These are phyloP conservation scores for Aspergillus sclerotiicarbonarius DNA, from an alignment of 495 filamentous ascomycete species.

Conservation along the genomic window DNA sequence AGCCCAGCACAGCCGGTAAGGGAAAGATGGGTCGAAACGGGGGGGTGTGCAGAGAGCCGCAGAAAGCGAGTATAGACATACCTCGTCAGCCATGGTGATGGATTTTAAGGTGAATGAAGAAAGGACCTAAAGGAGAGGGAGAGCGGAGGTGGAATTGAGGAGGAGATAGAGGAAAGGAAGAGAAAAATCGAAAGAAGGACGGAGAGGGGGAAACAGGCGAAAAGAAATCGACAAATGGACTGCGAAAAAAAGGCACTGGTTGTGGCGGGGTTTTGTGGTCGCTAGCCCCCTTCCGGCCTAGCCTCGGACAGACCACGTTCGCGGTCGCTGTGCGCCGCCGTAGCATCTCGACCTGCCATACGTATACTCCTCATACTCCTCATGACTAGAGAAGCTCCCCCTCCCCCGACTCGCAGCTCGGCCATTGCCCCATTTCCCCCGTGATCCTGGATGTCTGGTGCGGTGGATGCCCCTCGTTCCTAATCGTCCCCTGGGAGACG, in stretches of 20 bases:
- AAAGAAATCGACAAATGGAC: constrained; percentile 31
- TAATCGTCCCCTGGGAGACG: background rate
- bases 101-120: constrained; percentile 21
- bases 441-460: too few species aligned
- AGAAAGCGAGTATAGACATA: constrained; percentile 23
- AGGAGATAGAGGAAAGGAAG: constrained; percentile 16
- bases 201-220: constrained; percentile 21
- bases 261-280: constrained; percentile 38
- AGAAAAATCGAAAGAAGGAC: constrained; percentile 19
- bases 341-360: constrained; percentile 13
- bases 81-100: constrained; percentile 47
- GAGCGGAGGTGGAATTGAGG: constrained; percentile 8
- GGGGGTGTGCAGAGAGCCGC: background rate
- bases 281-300: constrained; percentile 35
- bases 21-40: constrained; percentile 7
- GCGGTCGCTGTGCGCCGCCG: constrained; percentile 8
- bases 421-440: too few species aligned
- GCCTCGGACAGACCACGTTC: constrained; percentile 14
- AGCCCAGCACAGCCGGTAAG: constrained; percentile 14
- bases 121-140: constrained; percentile 20
- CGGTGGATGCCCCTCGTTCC: too few species aligned
- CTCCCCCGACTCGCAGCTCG: background rate
- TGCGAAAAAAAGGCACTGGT: constrained; percentile 30
- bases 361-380: constrained; percentile 1
- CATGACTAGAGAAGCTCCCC: constrained; percentile 5